Evolutionary conservation across 805 yeast species (phyloP).

Genomic region (Zygoascus flipseniorum): DNA sequence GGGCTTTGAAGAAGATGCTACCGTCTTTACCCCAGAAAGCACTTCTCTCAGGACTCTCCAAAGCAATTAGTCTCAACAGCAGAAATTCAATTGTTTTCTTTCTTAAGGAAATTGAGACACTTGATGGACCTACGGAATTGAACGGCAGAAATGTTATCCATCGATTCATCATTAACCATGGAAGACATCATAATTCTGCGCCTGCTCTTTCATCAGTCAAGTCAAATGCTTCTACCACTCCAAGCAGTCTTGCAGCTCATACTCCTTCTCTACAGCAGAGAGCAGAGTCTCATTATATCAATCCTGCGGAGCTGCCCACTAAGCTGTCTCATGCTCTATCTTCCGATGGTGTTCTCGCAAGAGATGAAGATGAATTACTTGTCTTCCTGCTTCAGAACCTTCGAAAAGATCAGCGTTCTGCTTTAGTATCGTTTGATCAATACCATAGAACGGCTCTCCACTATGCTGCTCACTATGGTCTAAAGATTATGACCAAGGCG

Average conservation of each 20-base stretch:
- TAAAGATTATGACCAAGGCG: constrained; percentile 51
- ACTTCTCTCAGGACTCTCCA: constrained; percentile 54
- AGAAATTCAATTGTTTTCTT: constrained; percentile 50
- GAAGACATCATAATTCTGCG: constrained; percentile 34
- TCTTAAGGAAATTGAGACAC: constrained; percentile 39
- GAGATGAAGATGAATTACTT: constrained; percentile 52
- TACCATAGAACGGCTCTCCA: constrained; percentile 82
- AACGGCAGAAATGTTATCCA: constrained; percentile 81
- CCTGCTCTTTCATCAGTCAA: neutral
- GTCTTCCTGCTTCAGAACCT: constrained; percentile 49
- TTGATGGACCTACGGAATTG: constrained; percentile 62
- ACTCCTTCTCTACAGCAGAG: neutral
- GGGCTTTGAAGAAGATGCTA: constrained; percentile 25
- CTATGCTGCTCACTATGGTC: constrained; percentile 81
- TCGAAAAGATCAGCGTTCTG: constrained; percentile 44
- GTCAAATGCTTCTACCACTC: neutral
- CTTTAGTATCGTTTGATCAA: constrained; percentile 60
- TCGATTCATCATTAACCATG: constrained; percentile 69
- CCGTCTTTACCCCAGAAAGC: constrained; percentile 17
- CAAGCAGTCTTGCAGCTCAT: neutral
- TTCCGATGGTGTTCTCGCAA: constrained; percentile 53
- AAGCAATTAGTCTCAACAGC: constrained; percentile 51
- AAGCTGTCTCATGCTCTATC: constrained; percentile 49
- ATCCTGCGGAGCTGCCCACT: constrained; percentile 46
- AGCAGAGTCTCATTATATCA: constrained; percentile 16